phyloP scores from a whole-genome alignment of 345 rosid species.

The Trapa incisa region DNA sequence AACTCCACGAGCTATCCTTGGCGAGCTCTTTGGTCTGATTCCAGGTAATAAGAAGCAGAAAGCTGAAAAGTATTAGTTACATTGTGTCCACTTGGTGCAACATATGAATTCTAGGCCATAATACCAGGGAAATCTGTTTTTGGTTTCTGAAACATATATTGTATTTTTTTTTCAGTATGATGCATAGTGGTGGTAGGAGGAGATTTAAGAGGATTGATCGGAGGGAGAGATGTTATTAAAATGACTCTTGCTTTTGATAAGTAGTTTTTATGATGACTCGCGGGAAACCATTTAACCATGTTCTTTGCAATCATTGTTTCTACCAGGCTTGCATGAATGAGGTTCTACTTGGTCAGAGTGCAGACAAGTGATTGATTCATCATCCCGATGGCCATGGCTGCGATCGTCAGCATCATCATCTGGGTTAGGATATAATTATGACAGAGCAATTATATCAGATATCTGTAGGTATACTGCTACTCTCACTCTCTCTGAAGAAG shows the following conservation, averaged over 20 bases:
- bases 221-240: background rate
- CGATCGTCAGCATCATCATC: background rate
- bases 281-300: background rate
- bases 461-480: conserved; percentile 1
- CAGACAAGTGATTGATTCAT: background rate
- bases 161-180: background rate
- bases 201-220: background rate
- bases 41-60: background rate
- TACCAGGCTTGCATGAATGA: conserved; percentile 2
- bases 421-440: background rate
- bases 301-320: background rate
- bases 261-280: background rate
- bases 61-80: background rate
- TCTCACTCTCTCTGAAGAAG: background rate
- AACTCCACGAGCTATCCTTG: conserved; percentile 68
- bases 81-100: background rate
- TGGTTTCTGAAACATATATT: background rate
- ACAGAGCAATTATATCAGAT: background rate
- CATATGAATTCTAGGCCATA: background rate
- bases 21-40: conserved; percentile 44
- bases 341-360: conserved; percentile 1
- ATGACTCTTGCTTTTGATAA: too few relatives aligned
- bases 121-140: background rate
- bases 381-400: background rate
- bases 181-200: background rate